These are phyloP conservation scores for Gossypium gossypioides DNA, from an alignment of 441 rosid genomes.

Conservation along the genomic window DNA sequence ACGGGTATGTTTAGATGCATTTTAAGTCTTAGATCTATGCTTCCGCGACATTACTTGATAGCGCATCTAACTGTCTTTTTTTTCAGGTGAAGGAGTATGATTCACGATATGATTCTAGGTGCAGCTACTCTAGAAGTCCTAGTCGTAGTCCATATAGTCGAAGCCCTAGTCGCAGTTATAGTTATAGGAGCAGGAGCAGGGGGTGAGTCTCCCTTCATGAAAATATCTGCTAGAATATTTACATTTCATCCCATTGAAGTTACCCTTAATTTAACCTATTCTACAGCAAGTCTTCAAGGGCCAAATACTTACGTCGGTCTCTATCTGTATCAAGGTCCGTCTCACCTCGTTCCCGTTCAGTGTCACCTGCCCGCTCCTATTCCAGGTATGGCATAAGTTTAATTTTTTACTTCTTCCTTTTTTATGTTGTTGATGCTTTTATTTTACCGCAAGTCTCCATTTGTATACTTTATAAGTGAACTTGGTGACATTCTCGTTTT, in stretches of 20 bases:
- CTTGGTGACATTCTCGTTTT: background rate
- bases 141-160: constrained; percentile 37
- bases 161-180: constrained; percentile 41
- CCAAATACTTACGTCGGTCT: constrained; percentile 24
- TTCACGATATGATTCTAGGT: constrained; percentile 25
- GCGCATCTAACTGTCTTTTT: background rate
- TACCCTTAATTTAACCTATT: background rate
- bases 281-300: constrained; percentile 48
- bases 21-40: background rate
- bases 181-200: constrained; percentile 48
- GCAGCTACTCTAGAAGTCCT: constrained; percentile 50
- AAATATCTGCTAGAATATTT: background rate
- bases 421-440: background rate
- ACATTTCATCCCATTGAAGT: background rate
- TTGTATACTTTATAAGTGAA: background rate
- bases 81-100: constrained; percentile 71
- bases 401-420: background rate
- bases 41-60: background rate
- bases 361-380: constrained; percentile 36
- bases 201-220: constrained; percentile 28
- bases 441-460: background rate
- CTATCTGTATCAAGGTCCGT: constrained; percentile 40
- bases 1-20: constrained; percentile 40
- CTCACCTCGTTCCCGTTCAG: constrained; percentile 37
- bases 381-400: constrained; percentile 40